Conservation (phyloP, 805 yeast genomes). For the Blastobotrys muscicola region DNA sequence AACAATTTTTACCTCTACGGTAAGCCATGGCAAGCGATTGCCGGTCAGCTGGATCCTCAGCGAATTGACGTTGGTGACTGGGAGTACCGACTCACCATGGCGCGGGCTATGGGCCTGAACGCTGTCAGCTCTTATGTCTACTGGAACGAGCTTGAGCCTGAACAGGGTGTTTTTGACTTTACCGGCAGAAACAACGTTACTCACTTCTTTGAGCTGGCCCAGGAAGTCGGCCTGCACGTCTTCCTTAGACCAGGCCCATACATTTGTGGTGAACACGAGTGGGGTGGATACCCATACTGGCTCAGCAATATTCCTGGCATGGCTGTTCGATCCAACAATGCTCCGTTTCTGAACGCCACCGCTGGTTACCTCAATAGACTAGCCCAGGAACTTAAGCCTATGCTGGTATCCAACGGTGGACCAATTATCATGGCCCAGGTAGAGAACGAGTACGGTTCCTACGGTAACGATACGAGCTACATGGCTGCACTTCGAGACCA, state of each 20-base stretch:
- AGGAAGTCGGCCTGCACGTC: slow-evolving; percentile 3
- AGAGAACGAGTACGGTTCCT: slow-evolving; percentile 4
- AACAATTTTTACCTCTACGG: slow-evolving; percentile 1
- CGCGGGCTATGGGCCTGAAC: slow-evolving; percentile 5
- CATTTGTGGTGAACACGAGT: slow-evolving; percentile 5
- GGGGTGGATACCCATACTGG: slow-evolving; percentile 6
- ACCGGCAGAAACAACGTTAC: slow-evolving; percentile 1
- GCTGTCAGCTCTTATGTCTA: slow-evolving; percentile 1
- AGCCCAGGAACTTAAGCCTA: neutral
- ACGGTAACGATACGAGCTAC: neutral
- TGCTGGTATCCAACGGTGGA: slow-evolving; percentile 1
- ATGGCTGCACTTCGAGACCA: neutral
- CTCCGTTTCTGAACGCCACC: neutral
- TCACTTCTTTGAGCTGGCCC: slow-evolving; percentile 3
- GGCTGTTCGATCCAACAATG: slow-evolving; percentile 2
- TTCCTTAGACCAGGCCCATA: slow-evolving; percentile 4
- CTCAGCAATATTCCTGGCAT: slow-evolving; percentile 1
- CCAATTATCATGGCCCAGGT: slow-evolving; percentile 4
- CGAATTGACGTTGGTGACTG: neutral
- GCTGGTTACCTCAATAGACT: neutral
- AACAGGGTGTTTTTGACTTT: neutral
- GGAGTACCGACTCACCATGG: slow-evolving; percentile 1
- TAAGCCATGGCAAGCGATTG: slow-evolving; percentile 2
- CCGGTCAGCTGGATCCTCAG: slow-evolving; percentile 4
- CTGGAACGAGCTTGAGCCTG: slow-evolving; percentile 3